Percentiles rank a stretch among this genome's conserved stretches.
These are phyloP conservation scores for Trichoderma atroviride DNA, from an alignment of 2,329 filamentous ascomycete genomes.

Conservation along the genomic window DNA sequence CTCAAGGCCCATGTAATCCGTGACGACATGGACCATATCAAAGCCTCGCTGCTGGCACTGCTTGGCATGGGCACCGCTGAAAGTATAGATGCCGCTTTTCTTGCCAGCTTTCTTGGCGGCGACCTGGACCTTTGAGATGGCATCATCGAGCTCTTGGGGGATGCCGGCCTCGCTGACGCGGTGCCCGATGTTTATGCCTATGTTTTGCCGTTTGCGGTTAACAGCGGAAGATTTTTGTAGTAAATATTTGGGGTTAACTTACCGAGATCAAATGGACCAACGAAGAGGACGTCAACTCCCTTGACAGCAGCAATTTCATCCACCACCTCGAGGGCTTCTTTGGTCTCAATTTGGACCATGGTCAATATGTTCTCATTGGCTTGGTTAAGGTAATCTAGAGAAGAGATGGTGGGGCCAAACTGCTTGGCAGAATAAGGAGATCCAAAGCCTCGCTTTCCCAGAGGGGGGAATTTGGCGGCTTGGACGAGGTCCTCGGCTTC, in stretches of 20 bases:
- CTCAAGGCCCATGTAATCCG: slow-evolving; percentile 58
- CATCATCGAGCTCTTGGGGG: slow-evolving; percentile 59
- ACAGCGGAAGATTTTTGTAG: neutral
- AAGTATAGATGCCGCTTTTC: slow-evolving; percentile 65
- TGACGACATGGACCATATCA: slow-evolving; percentile 62
- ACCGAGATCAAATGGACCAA: slow-evolving; percentile 68
- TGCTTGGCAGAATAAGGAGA: slow-evolving; percentile 50
- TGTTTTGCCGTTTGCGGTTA: neutral
- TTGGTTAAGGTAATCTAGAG: slow-evolving; percentile 53
- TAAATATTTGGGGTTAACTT: neutral
- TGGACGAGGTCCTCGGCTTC: slow-evolving; percentile 50
- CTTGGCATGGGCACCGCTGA: slow-evolving; percentile 58
- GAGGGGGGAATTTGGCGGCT: slow-evolving; percentile 54
- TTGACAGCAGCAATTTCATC: slow-evolving; percentile 64
- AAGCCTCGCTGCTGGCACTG: slow-evolving; percentile 59
- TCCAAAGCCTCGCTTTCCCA: slow-evolving; percentile 53
- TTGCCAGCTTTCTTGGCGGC: slow-evolving; percentile 65
- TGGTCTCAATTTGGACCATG: slow-evolving; percentile 70
- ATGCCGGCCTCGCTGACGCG: slow-evolving; percentile 65
- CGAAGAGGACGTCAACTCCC: slow-evolving; percentile 65
- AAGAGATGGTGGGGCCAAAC: slow-evolving; percentile 48
- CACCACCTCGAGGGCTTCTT: slow-evolving; percentile 61
- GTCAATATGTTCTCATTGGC: slow-evolving; percentile 59
- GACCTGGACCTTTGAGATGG: slow-evolving; percentile 59
- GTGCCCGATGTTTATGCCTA: slow-evolving; percentile 61